These are phyloP conservation scores for Fusarium secorum DNA, from an alignment of 2,329 filamentous ascomycete genomes.

Conservation along the genomic window DNA sequence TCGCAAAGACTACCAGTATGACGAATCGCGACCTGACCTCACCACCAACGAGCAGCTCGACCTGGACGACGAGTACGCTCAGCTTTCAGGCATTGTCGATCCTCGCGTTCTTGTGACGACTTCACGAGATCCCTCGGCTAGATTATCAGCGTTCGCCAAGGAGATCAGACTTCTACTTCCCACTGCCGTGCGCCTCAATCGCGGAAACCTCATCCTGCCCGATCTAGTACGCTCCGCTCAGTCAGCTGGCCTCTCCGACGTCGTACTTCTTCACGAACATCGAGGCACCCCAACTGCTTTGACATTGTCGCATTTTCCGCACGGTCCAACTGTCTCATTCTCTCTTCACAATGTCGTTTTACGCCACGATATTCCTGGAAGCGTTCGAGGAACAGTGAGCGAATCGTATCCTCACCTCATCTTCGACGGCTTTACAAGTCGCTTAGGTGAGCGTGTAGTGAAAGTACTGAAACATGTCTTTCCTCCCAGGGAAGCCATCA, in stretches of 20 bases:
- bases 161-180: slow-evolving; percentile 86
- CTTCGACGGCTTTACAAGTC: slow-evolving; percentile 90
- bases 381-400: slow-evolving; percentile 84
- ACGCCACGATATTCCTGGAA: slow-evolving; percentile 90
- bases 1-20: slow-evolving; percentile 90
- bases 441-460: slow-evolving; percentile 80
- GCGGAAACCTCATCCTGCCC: slow-evolving; percentile 87
- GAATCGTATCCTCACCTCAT: slow-evolving; percentile 95
- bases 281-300: slow-evolving; percentile 90
- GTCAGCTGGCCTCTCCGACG: slow-evolving; percentile 80
- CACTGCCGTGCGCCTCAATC: slow-evolving; percentile 86
- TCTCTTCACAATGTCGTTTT: slow-evolving; percentile 92
- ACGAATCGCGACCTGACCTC: slow-evolving; percentile 79
- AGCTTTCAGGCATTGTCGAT: slow-evolving; percentile 90
- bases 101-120: slow-evolving; percentile 91
- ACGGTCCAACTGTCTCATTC: slow-evolving; percentile 82
- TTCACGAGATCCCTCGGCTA: slow-evolving; percentile 83
- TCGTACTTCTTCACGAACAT: slow-evolving; percentile 90
- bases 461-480: slow-evolving; percentile 95
- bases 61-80: slow-evolving; percentile 88
- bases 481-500: slow-evolving; percentile 82
- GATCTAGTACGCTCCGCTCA: slow-evolving; percentile 86
- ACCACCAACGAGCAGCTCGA: slow-evolving; percentile 74
- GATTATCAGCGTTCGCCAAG: slow-evolving; percentile 90
- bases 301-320: slow-evolving; percentile 85